Conservation (phyloP, 805 yeast species). For the Yamadazyma nakazawae region DNA sequence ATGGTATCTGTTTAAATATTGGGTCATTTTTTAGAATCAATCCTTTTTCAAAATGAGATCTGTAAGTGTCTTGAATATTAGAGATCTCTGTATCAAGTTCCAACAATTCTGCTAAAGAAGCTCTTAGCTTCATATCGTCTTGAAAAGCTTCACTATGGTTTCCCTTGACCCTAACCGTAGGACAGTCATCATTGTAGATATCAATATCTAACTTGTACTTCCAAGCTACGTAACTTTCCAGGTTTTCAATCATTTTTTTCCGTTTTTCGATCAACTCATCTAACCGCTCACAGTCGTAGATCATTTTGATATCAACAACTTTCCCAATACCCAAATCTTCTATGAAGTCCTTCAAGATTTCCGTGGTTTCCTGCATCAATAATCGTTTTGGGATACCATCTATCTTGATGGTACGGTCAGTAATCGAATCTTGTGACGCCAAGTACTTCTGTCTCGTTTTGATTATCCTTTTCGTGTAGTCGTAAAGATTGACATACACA, state of each 20-base stretch:
- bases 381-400: conserved; percentile 52
- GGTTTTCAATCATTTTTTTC: conserved; percentile 21
- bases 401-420: conserved; percentile 55
- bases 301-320: conserved; percentile 49
- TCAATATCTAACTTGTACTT: conserved; percentile 42
- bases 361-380: conserved; percentile 34
- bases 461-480: conserved; percentile 47
- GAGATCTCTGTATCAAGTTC: conserved; percentile 39
- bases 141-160: conserved; percentile 9
- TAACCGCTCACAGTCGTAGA: conserved; percentile 44
- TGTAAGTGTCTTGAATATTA: conserved; percentile 28
- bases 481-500: conserved; percentile 43
- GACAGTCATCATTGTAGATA: conserved; percentile 32
- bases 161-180: conserved; percentile 26
- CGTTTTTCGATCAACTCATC: conserved; percentile 37
- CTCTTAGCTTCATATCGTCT: conserved; percentile 26
- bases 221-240: conserved; percentile 43
- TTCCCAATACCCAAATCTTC: conserved; percentile 55
- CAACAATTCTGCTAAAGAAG: conserved; percentile 31
- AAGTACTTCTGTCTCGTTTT: conserved; percentile 53
- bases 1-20: conserved; percentile 37
- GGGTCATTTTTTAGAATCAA: conserved; percentile 22
- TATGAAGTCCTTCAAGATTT: conserved; percentile 44
- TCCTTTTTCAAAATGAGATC: conserved; percentile 7
- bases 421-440: conserved; percentile 57